Conservation (phyloP, 2,329 filamentous ascomycete species). For the Aspergillus texensis region DNA sequence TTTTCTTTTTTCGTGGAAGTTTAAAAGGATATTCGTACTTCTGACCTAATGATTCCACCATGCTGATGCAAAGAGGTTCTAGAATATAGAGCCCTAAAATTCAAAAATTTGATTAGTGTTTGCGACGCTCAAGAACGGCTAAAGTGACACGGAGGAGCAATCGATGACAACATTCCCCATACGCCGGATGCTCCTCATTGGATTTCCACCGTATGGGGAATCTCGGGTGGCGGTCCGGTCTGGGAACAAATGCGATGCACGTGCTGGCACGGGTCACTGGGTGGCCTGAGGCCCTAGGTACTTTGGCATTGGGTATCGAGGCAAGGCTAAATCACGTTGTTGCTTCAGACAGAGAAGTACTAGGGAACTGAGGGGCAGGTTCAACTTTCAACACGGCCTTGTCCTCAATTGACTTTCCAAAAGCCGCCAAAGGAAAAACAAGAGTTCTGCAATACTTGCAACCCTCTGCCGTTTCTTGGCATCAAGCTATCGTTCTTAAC, state of each 20-base stretch:
- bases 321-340: neutral
- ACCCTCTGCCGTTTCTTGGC: conserved; percentile 1
- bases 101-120: too few species aligned
- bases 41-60: neutral
- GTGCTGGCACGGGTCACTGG: conserved; percentile 18
- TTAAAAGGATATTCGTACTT: neutral
- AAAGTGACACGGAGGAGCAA: neutral
- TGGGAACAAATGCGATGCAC: conserved; percentile 1
- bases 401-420: neutral
- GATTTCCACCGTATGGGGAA: conserved; percentile 1
- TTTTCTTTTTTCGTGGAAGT: neutral
- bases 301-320: neutral
- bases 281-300: conserved; percentile 13
- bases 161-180: conserved; percentile 6
- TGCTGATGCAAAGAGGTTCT: too few species aligned
- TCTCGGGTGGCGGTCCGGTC: conserved; percentile 11
- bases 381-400: neutral
- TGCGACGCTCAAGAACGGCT: too few species aligned
- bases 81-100: too few species aligned
- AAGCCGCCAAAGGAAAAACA: neutral
- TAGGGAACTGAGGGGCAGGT: too few species aligned
- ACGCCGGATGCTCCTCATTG: neutral
- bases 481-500: neutral
- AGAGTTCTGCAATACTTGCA: neutral
- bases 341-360: neutral